Percentiles rank a stretch among this genome's conserved stretches.
Evolutionary conservation across 225 moss, liverwort and hornwort species (phyloP).

Genomic region (Straminergon stramineum): DNA sequence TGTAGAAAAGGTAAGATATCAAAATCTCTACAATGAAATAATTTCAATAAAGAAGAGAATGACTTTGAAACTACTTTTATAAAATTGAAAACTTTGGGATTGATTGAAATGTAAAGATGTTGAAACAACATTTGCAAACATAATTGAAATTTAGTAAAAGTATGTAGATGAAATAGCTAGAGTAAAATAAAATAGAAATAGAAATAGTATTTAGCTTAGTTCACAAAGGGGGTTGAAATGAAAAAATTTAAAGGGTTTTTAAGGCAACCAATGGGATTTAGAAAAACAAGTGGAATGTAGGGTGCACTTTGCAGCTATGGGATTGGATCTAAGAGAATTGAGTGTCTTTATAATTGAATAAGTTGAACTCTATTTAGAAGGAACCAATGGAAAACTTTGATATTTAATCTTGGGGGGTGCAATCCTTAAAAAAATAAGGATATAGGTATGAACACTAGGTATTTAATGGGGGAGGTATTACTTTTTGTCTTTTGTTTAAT

Average conservation of each 20-base stretch:
- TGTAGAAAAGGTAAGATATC: background rate
- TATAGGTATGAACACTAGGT: too few relatives aligned
- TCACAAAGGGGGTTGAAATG: background rate
- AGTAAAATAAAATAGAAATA: background rate
- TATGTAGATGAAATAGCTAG: background rate
- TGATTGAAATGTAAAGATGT: background rate
- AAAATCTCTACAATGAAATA: background rate
- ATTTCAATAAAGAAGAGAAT: background rate
- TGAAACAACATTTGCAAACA: background rate
- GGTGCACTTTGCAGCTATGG: background rate
- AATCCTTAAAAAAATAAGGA: too few relatives aligned
- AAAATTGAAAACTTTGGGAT: fast-evolving
- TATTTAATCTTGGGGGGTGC: too few relatives aligned
- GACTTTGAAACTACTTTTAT: background rate
- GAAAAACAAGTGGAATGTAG: background rate
- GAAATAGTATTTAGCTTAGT: background rate
- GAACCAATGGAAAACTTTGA: background rate
- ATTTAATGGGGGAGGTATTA: too few relatives aligned
- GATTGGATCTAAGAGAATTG: fast-evolving
- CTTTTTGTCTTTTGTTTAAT: too few relatives aligned
- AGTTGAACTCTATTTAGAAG: background rate
- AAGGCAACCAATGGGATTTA: background rate
- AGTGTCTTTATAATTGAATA: background rate
- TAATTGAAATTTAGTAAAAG: background rate
- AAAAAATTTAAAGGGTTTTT: background rate